phyloP scores from a whole-genome alignment of 2,329 filamentous ascomycete species.

The Trichoderma guizhouense region DNA sequence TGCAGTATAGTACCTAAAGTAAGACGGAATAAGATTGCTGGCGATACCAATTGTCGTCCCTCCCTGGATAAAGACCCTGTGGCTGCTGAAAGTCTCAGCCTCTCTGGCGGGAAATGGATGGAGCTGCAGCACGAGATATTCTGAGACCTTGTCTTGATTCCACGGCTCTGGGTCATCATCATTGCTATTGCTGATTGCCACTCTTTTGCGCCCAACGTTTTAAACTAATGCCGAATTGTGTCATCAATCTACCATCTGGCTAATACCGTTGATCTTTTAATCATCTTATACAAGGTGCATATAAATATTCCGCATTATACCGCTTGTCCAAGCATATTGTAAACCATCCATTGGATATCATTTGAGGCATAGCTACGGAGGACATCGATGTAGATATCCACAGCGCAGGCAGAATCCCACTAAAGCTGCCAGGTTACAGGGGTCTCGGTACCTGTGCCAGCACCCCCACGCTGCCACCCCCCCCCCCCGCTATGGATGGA shows the following conservation, averaged over 20 bases:
- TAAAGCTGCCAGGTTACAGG: neutral
- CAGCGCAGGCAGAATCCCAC: neutral
- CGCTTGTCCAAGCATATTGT: too few relatives aligned
- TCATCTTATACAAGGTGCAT: too few relatives aligned
- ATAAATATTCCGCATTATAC: too few relatives aligned
- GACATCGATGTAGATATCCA: neutral
- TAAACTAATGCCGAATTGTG: too few relatives aligned
- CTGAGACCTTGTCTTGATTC: neutral
- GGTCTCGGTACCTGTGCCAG: neutral
- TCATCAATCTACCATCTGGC: too few relatives aligned
- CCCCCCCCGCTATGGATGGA: neutral
- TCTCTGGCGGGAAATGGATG: neutral
- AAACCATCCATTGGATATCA: too few relatives aligned
- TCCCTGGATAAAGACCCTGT: neutral
- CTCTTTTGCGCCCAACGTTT: neutral
- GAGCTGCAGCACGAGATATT: neutral
- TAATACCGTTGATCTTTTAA: too few relatives aligned
- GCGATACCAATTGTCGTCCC: too few relatives aligned
- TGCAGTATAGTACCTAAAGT: too few relatives aligned
- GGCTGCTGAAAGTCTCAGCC: neutral
- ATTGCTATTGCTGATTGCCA: neutral
- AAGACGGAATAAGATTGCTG: neutral
- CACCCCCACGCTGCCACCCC: neutral
- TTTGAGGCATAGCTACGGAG: too few relatives aligned
- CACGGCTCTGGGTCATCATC: neutral